These are phyloP conservation scores for Fusarium tupiense DNA, from an alignment of 2,329 filamentous ascomycete species.

Conservation along the genomic window DNA sequence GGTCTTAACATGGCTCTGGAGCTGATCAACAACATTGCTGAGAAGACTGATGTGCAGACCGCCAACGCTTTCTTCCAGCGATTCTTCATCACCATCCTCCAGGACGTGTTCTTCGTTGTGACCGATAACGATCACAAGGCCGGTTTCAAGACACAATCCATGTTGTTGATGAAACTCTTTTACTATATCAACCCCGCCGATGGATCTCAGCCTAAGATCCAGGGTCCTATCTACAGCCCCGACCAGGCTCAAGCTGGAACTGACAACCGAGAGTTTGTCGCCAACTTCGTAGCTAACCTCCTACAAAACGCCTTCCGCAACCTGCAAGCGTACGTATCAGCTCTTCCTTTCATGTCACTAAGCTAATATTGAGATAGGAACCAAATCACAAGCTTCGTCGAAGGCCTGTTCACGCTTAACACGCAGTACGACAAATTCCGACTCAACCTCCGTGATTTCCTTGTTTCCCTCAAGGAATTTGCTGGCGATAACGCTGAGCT, in stretches of 20 bases:
- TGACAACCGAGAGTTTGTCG: constrained; percentile 89
- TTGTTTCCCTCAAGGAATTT: constrained; percentile 97
- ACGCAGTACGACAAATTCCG: constrained; percentile 95
- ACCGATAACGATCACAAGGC: constrained; percentile 99
- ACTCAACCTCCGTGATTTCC: constrained; percentile 92
- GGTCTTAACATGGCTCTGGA: constrained; percentile 98
- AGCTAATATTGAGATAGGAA: constrained; percentile 63
- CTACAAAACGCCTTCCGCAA: constrained; percentile 93
- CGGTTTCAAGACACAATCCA: constrained; percentile 97
- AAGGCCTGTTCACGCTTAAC: constrained; percentile 88
- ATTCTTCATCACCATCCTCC: constrained; percentile 94
- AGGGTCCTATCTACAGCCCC: constrained; percentile 86
- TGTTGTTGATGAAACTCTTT: constrained; percentile 94
- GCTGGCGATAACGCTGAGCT: constrained; percentile 94
- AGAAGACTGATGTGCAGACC: constrained; percentile 85
- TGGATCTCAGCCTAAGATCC: constrained; percentile 80
- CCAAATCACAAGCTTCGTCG: constrained; percentile 91
- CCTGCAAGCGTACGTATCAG: constrained; percentile 77
- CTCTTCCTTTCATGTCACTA: background rate
- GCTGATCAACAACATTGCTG: constrained; percentile 96
- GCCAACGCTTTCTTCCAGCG: constrained; percentile 97
- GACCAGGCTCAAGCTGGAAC: constrained; percentile 87
- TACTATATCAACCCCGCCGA: constrained; percentile 86
- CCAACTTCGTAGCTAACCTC: constrained; percentile 85
- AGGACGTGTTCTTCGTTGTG: constrained; percentile 98